A percentile compares a stretch with the other conserved stretches of the same genome.
These are phyloP conservation scores for Yamadazyma philogaea DNA, from an alignment of 805 yeast genomes.

Conservation along the genomic window DNA sequence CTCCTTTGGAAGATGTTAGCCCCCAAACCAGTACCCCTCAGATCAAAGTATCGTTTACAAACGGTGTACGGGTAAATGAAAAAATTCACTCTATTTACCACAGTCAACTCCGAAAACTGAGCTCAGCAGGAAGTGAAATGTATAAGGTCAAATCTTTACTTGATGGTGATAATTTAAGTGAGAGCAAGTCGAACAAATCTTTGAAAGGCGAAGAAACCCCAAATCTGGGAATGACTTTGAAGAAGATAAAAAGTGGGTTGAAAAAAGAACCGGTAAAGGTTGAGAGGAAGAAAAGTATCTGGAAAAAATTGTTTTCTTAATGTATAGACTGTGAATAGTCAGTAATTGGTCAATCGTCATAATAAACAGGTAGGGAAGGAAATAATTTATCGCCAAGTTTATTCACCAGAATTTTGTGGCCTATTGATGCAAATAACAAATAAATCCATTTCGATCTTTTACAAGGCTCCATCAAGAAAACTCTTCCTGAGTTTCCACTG, in stretches of 20 bases:
- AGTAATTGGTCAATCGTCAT: not conserved
- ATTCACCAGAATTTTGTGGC: no score
- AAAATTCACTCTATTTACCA: constrained; percentile 37
- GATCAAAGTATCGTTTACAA: constrained; percentile 8
- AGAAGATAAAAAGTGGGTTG: constrained; percentile 13
- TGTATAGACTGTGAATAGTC: no score
- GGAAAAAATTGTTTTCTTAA: constrained; percentile 13
- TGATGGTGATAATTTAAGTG: constrained; percentile 13
- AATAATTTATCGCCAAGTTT: no score
- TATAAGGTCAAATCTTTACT: constrained; percentile 42
- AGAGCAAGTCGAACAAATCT: constrained; percentile 2
- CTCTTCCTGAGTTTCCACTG: no score
- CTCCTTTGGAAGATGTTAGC: constrained; percentile 10
- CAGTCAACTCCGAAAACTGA: constrained; percentile 15
- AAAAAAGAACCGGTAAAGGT: constrained; percentile 9
- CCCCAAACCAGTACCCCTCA: constrained; percentile 6
- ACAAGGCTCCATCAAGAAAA: no score
- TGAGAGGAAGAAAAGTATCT: constrained; percentile 15
- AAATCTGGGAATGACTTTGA: constrained; percentile 10
- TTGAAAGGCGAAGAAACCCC: not conserved
- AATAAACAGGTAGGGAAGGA: not conserved
- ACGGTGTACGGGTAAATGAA: constrained; percentile 20
- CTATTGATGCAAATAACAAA: no score
- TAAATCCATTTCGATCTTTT: no score
- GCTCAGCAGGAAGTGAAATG: constrained; percentile 16